Conservation (phyloP, 768 basidiomycete genomes). For the Russula virescens region DNA sequence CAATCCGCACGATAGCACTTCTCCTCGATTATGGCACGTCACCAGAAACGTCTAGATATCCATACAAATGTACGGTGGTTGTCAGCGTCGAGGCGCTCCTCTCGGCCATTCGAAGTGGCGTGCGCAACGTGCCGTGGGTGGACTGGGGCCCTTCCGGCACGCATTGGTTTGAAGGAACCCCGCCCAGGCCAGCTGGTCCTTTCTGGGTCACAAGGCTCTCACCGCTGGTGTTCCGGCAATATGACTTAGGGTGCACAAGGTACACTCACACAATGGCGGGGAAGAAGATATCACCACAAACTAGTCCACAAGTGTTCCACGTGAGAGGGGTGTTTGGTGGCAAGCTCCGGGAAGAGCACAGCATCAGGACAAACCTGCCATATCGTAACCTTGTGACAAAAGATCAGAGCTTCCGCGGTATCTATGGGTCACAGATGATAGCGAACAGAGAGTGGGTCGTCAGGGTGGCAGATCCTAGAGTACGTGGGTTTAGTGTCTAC, state of each 20-base stretch:
- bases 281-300: not conserved
- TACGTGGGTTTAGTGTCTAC: not conserved
- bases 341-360: not conserved
- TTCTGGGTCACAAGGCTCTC: not conserved
- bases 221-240: not conserved
- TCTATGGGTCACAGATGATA: not conserved
- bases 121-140: not conserved
- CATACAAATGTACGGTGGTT: not conserved
- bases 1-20: constrained; percentile 1
- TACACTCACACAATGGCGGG: no score
- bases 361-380: not conserved
- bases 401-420: not conserved
- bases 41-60: no score
- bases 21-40: not conserved
- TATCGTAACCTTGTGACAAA: not conserved
- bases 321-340: not conserved
- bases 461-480: not conserved
- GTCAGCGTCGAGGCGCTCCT: not conserved
- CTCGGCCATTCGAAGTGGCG: not conserved
- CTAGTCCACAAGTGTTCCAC: no score
- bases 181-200: not conserved
- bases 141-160: constrained; percentile 2
- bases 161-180: not conserved
- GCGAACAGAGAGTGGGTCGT: constrained; percentile 4
- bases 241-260: not conserved